These are phyloP conservation scores for Serendipita vermifera DNA, from an alignment of 768 basidiomycete species.

Conservation along the genomic window DNA sequence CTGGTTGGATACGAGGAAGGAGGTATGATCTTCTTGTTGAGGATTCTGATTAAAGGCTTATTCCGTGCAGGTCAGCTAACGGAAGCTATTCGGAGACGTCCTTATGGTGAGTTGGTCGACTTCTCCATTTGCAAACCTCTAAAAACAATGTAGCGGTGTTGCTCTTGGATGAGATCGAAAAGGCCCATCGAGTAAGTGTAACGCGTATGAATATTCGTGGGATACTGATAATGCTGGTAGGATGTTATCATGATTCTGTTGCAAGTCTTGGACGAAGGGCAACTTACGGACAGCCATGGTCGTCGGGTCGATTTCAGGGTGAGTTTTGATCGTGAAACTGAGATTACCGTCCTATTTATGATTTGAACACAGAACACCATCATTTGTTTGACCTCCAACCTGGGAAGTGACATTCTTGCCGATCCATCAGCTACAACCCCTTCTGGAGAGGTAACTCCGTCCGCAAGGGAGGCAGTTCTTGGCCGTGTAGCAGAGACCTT, in stretches of 20 bases:
- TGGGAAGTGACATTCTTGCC: conserved; percentile 72
- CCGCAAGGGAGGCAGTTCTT: conserved; percentile 55
- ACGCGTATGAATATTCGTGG: too few species aligned
- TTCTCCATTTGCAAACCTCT: neutral
- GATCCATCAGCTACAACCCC: conserved; percentile 46
- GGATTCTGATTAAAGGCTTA: neutral
- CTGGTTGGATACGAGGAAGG: conserved; percentile 69
- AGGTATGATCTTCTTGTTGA: conserved; percentile 29
- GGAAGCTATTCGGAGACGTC: conserved; percentile 49
- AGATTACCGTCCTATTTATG: neutral
- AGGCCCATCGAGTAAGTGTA: conserved; percentile 62
- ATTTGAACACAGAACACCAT: conserved; percentile 61
- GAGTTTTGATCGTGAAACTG: neutral
- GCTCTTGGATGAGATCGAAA: conserved; percentile 54
- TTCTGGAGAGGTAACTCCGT: conserved; percentile 49
- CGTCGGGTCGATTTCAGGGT: conserved; percentile 86
- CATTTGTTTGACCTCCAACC: conserved; percentile 79
- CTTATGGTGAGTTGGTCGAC: conserved; percentile 33
- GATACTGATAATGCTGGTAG: too few species aligned
- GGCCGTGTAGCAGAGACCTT: conserved; percentile 67
- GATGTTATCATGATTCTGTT: conserved; percentile 84
- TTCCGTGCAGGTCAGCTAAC: conserved; percentile 38
- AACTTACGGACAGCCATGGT: conserved; percentile 81
- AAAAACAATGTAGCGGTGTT: conserved; percentile 36
- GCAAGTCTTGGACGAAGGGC: conserved; percentile 85